These are phyloP conservation scores for Alternaria sp. DNA, from an alignment of 2,329 filamentous ascomycete genomes.

Conservation along the genomic window DNA sequence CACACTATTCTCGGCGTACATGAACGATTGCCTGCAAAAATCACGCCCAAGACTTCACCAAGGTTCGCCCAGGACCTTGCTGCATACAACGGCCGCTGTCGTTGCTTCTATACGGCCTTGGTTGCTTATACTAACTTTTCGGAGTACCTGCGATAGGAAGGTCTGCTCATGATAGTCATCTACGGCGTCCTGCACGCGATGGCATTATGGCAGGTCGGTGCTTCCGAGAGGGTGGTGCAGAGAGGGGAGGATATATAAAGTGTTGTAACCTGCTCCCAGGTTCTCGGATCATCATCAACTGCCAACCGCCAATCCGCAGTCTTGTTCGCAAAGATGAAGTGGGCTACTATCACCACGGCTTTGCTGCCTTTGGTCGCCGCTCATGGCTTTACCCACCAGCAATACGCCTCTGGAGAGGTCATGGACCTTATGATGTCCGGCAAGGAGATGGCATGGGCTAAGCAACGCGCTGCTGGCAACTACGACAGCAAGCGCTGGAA, in stretches of 20 bases:
- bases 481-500: slow-evolving; percentile 45
- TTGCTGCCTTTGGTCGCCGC: slow-evolving; percentile 44
- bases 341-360: slow-evolving; percentile 39
- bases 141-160: slow-evolving; percentile 46
- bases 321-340: slow-evolving; percentile 44
- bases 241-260: slow-evolving; percentile 23
- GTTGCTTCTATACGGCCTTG: slow-evolving; percentile 32
- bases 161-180: slow-evolving; percentile 19
- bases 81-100: slow-evolving; percentile 24
- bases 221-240: slow-evolving; percentile 6
- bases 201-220: slow-evolving; percentile 16
- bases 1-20: slow-evolving; percentile 19
- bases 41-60: slow-evolving; percentile 26
- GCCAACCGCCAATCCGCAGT: slow-evolving; percentile 31
- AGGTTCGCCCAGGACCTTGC: slow-evolving; percentile 28
- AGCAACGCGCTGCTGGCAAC: slow-evolving; percentile 40
- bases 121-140: slow-evolving; percentile 41
- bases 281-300: slow-evolving; percentile 31
- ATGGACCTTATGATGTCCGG: slow-evolving; percentile 47
- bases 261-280: slow-evolving; percentile 17
- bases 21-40: slow-evolving; percentile 13
- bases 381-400: slow-evolving; percentile 36
- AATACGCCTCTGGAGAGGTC: slow-evolving; percentile 46
- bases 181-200: slow-evolving; percentile 27
- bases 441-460: slow-evolving; percentile 47